These are phyloP conservation scores for Solanum verrucosum DNA, from an alignment of 257 asterid species.

Conservation along the genomic window DNA sequence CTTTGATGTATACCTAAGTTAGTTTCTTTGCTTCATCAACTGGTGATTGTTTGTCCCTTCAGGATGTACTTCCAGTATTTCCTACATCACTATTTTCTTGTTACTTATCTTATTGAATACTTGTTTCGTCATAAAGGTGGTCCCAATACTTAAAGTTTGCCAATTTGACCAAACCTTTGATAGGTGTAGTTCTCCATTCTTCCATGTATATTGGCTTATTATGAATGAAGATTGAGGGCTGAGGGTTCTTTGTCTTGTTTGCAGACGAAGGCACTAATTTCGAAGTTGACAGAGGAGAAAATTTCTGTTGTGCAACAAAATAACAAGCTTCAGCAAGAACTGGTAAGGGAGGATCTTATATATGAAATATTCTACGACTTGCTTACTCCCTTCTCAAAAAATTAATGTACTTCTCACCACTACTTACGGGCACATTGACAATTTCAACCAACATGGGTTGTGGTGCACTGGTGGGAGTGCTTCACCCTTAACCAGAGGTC, in stretches of 20 bases:
- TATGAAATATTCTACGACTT: neutral
- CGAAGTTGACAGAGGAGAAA: slow-evolving; percentile 75
- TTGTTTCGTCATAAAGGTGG: neutral
- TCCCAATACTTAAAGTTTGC: neutral
- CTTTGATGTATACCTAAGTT: neutral
- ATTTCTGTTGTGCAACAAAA: slow-evolving; percentile 50
- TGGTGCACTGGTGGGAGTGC: no score
- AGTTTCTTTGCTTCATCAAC: neutral
- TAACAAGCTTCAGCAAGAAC: slow-evolving; percentile 57
- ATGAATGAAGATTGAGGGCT: neutral
- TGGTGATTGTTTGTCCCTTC: neutral
- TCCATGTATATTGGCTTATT: neutral
- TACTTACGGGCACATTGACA: neutral
- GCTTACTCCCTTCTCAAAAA: neutral
- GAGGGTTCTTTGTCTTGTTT: slow-evolving; percentile 9
- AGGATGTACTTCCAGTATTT: neutral
- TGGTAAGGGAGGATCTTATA: slow-evolving; percentile 17
- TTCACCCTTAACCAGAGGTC: no score
- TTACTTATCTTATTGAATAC: neutral
- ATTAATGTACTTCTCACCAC: neutral
- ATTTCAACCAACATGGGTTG: no score
- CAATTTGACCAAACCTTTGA: neutral
- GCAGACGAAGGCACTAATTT: slow-evolving; percentile 61
- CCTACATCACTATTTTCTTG: neutral
- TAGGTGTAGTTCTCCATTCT: neutral